Evolutionary conservation across 192 early-diverging fungal genomes (phyloP), one percentile per base, ranked within the genome.

Genomic region (Phycomyces nitens): DNA sequence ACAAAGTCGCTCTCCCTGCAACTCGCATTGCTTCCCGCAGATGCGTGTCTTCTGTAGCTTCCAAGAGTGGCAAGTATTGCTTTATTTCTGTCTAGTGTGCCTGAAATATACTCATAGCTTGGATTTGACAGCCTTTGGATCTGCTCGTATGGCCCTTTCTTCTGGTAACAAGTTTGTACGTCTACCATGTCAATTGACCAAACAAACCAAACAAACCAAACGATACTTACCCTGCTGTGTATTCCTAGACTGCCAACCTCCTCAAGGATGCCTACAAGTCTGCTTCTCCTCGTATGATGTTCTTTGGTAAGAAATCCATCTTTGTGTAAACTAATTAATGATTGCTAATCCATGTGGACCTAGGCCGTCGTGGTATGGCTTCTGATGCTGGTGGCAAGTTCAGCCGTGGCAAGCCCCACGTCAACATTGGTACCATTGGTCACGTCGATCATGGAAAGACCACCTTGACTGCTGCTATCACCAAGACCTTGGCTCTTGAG

Each of bases 381-480:
- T 73, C 87, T 20, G 87, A 89, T 49, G 61, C 76, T 41, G 60
- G 60, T 34, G 64, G 66, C 16, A 83, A 90, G 62, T 99, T 86
- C 80, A 68, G 83, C 38, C 88, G 95, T 58, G 67, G 69, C 21
- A 99, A 99, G 87, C 97, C 94, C 9, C 97, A 99, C 79, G 86
- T 99, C 74, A 99, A 99, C 81, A 93, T 99, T 68, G 95, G 95
- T 64, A 97, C 95, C 40, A 97, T 99, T 70, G 97, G 97, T 52
- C 97, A 99, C 80, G 95, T 99, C 65, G 95, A 99, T 76, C 95
- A 97, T 86, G 95, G 94, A 60, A 99, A 97, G 86, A 96, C 97
- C 23, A 96, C 97, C 40, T 88, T 97, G 70, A 96, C 97, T 18
- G 97, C 97, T 41, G 97, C 97, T 65, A 99, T 99, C 73, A 97